Base-by-base conservation (phyloP, 805 yeast species). In the Metschnikowia cerradonensis region DNA sequence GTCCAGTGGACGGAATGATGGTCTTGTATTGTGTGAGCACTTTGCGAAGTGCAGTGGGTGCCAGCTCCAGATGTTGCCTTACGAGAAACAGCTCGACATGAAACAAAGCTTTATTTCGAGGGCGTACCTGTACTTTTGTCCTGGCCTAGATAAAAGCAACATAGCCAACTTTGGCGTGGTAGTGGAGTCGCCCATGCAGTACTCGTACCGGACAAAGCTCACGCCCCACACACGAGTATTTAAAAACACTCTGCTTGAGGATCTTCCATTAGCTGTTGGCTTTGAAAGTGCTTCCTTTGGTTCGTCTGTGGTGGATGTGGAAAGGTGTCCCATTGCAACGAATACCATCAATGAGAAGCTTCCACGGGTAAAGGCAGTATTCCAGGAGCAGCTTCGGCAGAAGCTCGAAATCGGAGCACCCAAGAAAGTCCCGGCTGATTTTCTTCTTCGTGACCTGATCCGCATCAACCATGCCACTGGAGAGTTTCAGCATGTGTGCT, bases 31-130 rank as follows among this genome's bases (percentile, higher is more conserved):
- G 4, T 75, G 79, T 51, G 54, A 60, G 8, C 65, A 71, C 38
- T 75, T 75, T 51, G 54, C 64, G 8, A 54, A 51, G 31, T 75
- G 79, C 49, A 57, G 63, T 42, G 79, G 79, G 1, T 75, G 79
- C 53, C 75, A 73, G 46, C 61, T 70, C 19, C 79, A 75, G 50
- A 72, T 71, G 76, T 31, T 74, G 15, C 50, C 60, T 4, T 70
- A 74, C 47, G 68, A 68, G 3, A 63, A 67, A n/a, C 79, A 75
- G 52, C 60, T 74, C 19, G 45, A 52, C 2, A 64, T 63, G 47
- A 75, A 75, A 51, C 59, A 59, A 42, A 44, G 49, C 6, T 57
- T 65, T 1, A 67, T 75, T 17, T 41, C 57, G 14, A 65, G 61
- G 41, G 79, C 79, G 2, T 75, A 60, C 50, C 49, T 52, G 14